Conservation (phyloP, 2,329 filamentous ascomycete genomes). For the Claviceps capensis region DNA sequence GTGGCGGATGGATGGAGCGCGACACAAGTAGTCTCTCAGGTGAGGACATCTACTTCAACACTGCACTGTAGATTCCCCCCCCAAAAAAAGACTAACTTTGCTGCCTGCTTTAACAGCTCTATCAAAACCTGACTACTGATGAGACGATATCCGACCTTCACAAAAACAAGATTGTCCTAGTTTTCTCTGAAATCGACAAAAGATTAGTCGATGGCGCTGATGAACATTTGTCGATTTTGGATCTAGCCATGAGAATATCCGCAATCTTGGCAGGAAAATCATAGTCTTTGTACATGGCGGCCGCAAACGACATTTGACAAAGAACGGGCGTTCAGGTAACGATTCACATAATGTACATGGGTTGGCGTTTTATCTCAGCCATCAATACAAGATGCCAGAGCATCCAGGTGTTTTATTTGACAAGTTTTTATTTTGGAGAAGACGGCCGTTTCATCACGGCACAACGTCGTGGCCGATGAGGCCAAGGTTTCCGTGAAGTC, state of each 20-base stretch:
- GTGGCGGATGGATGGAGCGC: constrained; percentile 97
- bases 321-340: not conserved
- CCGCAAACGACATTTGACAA: not conserved
- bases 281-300: not conserved
- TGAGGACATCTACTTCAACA: constrained; percentile 21
- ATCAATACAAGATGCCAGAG: not conserved
- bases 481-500: constrained; percentile 39
- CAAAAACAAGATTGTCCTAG: constrained; percentile 78
- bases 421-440: not conserved
- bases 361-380: not conserved
- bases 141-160: constrained; percentile 72
- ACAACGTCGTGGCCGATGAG: constrained; percentile 28
- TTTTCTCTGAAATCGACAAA: constrained; percentile 93
- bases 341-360: not conserved
- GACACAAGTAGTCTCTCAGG: constrained; percentile 71
- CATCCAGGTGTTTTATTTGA: not conserved
- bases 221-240: constrained; percentile 83
- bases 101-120: constrained; percentile 39
- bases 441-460: constrained; percentile 2
- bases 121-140: constrained; percentile 69
- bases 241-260: constrained; percentile 70
- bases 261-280: constrained; percentile 45
- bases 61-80: not conserved
- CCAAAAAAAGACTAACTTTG: constrained; percentile 5
- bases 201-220: constrained; percentile 87